Evolutionary conservation across 2,329 filamentous ascomycete genomes (phyloP).

Genomic region (Mycocentrospora acerina): DNA sequence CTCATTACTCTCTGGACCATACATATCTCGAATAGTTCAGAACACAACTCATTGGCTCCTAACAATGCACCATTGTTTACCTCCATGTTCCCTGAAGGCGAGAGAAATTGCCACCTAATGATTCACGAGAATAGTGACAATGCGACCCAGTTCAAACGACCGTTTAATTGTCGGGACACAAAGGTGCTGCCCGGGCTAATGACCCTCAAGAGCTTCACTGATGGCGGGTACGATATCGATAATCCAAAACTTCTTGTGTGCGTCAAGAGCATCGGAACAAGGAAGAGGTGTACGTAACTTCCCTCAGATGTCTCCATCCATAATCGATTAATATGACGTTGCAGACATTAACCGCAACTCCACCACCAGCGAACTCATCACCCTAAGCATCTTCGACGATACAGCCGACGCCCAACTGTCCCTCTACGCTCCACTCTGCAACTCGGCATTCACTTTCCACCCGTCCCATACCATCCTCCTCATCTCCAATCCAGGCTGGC

Average conservation of each 20-base stretch:
- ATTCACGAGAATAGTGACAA: constrained; percentile 54
- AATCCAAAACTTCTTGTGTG: constrained; percentile 58
- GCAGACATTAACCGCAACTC: constrained; percentile 52
- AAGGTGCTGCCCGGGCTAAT: constrained; percentile 52
- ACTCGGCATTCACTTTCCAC: constrained; percentile 48
- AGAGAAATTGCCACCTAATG: constrained; percentile 56
- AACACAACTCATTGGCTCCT: constrained; percentile 44
- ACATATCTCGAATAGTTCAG: constrained; percentile 53
- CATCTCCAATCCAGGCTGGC: constrained; percentile 50
- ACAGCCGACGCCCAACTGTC: constrained; percentile 56
- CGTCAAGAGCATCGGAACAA: constrained; percentile 58
- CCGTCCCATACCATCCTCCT: constrained; percentile 55
- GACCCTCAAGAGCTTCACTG: constrained; percentile 58
- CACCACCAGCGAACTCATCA: constrained; percentile 49
- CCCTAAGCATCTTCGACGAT: constrained; percentile 60
- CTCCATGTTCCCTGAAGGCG: constrained; percentile 60
- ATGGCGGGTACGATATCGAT: constrained; percentile 56
- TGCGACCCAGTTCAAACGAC: constrained; percentile 47
- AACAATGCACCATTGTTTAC: constrained; percentile 53
- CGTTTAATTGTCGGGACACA: constrained; percentile 46
- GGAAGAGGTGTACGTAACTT: constrained; percentile 47
- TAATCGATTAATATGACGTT: not conserved
- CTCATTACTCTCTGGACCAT: constrained; percentile 60
- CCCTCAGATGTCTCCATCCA: not conserved
- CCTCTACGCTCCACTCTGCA: constrained; percentile 56